A percentile compares a stretch with the other conserved stretches of the same genome.
Conservation (phyloP, 139 green algal genomes). For the Chara braunii region DNA sequence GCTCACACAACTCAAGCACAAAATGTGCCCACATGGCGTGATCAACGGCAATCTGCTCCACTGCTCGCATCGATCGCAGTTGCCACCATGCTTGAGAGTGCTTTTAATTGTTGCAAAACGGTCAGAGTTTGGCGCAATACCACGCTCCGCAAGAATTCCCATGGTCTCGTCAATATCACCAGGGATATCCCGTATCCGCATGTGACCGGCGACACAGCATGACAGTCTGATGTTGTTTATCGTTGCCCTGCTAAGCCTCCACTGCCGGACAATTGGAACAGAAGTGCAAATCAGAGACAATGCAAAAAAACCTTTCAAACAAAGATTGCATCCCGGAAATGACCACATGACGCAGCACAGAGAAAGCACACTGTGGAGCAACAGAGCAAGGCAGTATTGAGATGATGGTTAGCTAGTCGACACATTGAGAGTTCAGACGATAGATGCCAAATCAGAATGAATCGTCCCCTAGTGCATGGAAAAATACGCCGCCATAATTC, state of each 20-base stretch:
- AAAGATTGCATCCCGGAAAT: no score
- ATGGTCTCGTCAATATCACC: conserved; percentile 42
- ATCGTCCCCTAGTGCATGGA: no score
- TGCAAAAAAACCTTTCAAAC: background rate
- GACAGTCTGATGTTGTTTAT: conserved; percentile 66
- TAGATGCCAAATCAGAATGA: no score
- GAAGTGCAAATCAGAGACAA: background rate
- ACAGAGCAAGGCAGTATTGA: no score
- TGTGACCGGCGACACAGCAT: conserved; percentile 75
- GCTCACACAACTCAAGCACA: conserved; percentile 71
- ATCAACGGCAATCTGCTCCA: conserved; percentile 56
- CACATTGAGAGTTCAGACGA: no score
- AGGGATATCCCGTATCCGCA: conserved; percentile 13
- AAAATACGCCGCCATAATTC: no score
- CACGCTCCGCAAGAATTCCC: background rate
- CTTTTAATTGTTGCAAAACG: conserved; percentile 1
- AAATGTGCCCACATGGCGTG: conserved; percentile 73
- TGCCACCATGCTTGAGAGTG: conserved; percentile 21
- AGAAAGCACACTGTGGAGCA: no score
- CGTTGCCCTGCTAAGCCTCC: conserved; percentile 57
- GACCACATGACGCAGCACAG: no score
- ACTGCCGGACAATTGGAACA: conserved; percentile 5
- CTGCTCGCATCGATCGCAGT: conserved; percentile 44
- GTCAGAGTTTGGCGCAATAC: background rate
- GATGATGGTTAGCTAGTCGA: no score